Conservation (phyloP, 495 filamentous ascomycete species). For the Aspergillus cristatus region DNA sequence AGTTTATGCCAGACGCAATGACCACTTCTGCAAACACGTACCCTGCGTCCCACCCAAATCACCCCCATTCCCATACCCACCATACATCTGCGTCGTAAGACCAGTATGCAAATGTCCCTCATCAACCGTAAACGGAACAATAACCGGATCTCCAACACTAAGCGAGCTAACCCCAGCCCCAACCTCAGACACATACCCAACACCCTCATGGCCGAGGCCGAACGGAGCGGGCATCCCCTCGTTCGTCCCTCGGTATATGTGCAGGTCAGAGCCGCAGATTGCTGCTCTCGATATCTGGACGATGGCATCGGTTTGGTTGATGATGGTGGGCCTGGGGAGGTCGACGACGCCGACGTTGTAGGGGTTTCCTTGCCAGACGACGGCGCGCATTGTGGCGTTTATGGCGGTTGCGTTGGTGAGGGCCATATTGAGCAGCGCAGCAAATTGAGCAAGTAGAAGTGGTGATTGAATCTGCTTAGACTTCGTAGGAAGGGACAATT, state of each 20-base stretch:
- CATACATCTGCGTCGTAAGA: constrained; percentile 1
- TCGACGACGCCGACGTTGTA: constrained; percentile 8
- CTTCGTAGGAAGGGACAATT: too few relatives aligned
- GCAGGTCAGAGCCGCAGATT: constrained; percentile 24
- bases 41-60: constrained; percentile 6
- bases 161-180: constrained; percentile 14
- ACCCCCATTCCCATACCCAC: constrained; percentile 2
- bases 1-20: too few relatives aligned
- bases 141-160: constrained; percentile 22
- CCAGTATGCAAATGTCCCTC: constrained; percentile 1
- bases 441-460: too few relatives aligned
- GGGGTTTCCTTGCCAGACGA: constrained; percentile 6
- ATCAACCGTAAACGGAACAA: constrained; percentile 2
- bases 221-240: constrained; percentile 6
- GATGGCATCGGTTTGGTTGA: constrained; percentile 10
- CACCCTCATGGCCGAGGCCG: constrained; percentile 25
- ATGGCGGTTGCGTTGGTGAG: constrained; percentile 2
- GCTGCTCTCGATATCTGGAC: constrained; percentile 12
- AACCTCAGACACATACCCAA: constrained; percentile 22
- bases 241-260: constrained; percentile 11
- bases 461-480: too few relatives aligned
- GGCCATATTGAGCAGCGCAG: constrained; percentile 1
- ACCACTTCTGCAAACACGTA: too few relatives aligned
- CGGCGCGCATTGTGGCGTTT: constrained; percentile 10
- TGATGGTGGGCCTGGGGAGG: constrained; percentile 4